These are phyloP conservation scores for Exophiala viscosa DNA, from an alignment of 2,329 filamentous ascomycete genomes.

Conservation along the genomic window DNA sequence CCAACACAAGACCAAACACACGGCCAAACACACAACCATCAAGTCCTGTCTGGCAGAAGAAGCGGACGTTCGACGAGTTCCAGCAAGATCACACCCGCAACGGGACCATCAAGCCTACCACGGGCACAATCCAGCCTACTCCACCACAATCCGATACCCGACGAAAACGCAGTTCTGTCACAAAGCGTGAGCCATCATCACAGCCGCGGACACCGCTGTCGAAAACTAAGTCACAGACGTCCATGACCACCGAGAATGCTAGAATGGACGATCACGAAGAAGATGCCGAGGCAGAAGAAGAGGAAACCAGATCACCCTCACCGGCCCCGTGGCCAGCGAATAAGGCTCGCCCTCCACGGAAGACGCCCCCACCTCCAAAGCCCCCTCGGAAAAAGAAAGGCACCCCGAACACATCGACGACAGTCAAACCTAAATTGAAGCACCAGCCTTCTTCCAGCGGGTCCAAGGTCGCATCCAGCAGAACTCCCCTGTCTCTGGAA, in stretches of 20 bases:
- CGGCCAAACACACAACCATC: constrained; percentile 28
- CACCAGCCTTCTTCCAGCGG: neutral
- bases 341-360: constrained; percentile 14
- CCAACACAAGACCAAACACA: constrained; percentile 20
- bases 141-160: constrained; percentile 8
- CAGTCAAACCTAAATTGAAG: constrained; percentile 16
- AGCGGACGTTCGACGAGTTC: constrained; percentile 26
- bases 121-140: constrained; percentile 8
- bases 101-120: constrained; percentile 12
- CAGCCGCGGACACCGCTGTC: constrained; percentile 22
- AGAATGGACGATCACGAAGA: constrained; percentile 12
- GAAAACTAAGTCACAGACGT: constrained; percentile 21
- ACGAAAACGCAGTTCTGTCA: constrained; percentile 11
- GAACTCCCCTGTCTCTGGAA: constrained; percentile 24
- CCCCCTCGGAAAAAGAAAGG: constrained; percentile 13
- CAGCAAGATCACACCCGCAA: constrained; percentile 19
- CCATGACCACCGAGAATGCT: constrained; percentile 8
- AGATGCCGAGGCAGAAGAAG: constrained; percentile 23
- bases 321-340: constrained; percentile 21
- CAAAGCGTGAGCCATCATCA: constrained; percentile 19
- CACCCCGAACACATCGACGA: constrained; percentile 4
- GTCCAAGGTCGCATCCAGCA: constrained; percentile 9
- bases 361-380: constrained; percentile 12
- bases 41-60: constrained; percentile 25
- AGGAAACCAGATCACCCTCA: constrained; percentile 18